Percentiles rank a stretch among this genome's conserved stretches.
phyloP scores from a whole-genome alignment of 495 filamentous ascomycete species.

The Cercophora samala region DNA sequence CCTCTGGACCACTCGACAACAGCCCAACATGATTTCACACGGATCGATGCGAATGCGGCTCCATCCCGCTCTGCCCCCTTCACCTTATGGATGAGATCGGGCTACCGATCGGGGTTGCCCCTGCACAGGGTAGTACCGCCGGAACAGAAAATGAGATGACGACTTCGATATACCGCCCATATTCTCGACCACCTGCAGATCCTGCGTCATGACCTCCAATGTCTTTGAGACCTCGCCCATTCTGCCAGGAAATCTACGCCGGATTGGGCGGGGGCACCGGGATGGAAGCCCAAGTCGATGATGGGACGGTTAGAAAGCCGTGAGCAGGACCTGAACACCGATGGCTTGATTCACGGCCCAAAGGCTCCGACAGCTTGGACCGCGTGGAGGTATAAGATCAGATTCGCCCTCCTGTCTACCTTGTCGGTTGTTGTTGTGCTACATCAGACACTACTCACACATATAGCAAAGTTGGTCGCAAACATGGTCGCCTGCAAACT shows the following conservation, averaged over 20 bases:
- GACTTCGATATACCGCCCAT: background rate
- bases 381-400: background rate
- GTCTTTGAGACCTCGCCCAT: background rate
- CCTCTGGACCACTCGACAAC: constrained; percentile 3
- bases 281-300: background rate
- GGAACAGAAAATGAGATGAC: background rate
- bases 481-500: constrained; percentile 20
- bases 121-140: background rate
- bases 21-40: background rate
- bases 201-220: background rate
- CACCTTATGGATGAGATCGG: background rate
- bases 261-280: background rate
- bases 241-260: background rate
- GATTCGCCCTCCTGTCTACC: background rate
- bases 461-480: background rate
- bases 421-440: background rate
- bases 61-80: background rate
- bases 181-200: background rate
- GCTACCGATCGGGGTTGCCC: background rate
- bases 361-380: background rate
- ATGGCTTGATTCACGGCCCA: background rate
- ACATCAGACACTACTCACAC: background rate
- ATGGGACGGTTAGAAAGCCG: background rate
- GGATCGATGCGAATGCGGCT: background rate
- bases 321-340: background rate